phyloP scores from a whole-genome alignment of 805 yeast genomes.

The Scheffersomyces ergatensis region DNA sequence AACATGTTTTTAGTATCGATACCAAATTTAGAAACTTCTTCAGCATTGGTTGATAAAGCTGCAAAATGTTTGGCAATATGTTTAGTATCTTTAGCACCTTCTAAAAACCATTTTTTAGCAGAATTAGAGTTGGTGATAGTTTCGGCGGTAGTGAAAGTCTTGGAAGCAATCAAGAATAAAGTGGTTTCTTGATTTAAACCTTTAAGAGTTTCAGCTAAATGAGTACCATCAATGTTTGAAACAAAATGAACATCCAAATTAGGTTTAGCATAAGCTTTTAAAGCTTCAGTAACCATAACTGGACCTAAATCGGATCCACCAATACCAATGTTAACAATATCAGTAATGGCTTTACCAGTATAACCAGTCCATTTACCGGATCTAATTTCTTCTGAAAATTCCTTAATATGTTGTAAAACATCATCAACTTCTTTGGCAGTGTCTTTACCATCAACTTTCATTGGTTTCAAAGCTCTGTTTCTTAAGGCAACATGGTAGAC shows the following conservation, averaged over 20 bases:
- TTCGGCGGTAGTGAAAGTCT: conserved; percentile 99
- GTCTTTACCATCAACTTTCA: conserved; percentile 86
- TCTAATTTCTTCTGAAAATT: conserved; percentile 85
- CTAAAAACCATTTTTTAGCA: conserved; percentile 93
- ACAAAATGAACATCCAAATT: conserved; percentile 85
- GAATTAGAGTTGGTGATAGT: conserved; percentile 94
- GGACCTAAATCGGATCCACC: conserved; percentile 99
- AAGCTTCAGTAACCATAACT: conserved; percentile 98
- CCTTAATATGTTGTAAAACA: conserved; percentile 94
- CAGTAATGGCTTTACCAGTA: conserved; percentile 91
- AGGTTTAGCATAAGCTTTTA: conserved; percentile 81
- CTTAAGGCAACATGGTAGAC: conserved; percentile 96
- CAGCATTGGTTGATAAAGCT: conserved; percentile 91
- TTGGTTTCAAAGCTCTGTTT: conserved; percentile 80
- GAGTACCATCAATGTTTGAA: conserved; percentile 98
- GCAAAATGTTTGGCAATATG: conserved; percentile 96
- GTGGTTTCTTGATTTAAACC: conserved; percentile 85
- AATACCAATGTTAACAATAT: conserved; percentile 95
- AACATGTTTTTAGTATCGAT: conserved; percentile 98
- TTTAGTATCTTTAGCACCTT: conserved; percentile 58
- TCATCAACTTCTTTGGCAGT: conserved; percentile 90
- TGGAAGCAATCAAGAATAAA: conserved; percentile 87
- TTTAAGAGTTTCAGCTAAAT: conserved; percentile 87
- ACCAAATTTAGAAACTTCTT: conserved; percentile 91
- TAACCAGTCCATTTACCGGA: conserved; percentile 96